Evolutionary conservation across 2,329 filamentous ascomycete genomes (phyloP).

Genomic region (Cyclaneusma minus): DNA sequence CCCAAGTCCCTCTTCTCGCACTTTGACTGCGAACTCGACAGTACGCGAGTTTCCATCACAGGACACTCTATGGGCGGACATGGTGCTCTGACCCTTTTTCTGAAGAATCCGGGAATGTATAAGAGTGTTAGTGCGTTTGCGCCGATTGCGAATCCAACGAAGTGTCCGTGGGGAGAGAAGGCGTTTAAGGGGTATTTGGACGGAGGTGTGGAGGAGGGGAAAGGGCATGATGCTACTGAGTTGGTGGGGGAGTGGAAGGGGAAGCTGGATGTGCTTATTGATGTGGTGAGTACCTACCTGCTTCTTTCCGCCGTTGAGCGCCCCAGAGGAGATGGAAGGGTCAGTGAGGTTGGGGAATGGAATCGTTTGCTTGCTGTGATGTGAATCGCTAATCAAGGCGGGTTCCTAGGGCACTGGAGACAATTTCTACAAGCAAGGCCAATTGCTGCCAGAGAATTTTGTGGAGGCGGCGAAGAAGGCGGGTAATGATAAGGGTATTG

Average conservation of each 20-base stretch:
- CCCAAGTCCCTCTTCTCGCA: conserved; percentile 57
- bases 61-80: conserved; percentile 98
- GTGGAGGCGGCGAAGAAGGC: conserved; percentile 62
- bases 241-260: conserved; percentile 61
- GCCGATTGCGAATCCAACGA: conserved; percentile 72
- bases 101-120: conserved; percentile 84
- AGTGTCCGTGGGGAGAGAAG: conserved; percentile 90
- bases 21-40: conserved; percentile 62
- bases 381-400: background rate
- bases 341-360: too few relatives aligned
- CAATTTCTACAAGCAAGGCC: conserved; percentile 90
- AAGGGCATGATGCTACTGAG: conserved; percentile 83
- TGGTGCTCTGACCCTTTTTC: conserved; percentile 79
- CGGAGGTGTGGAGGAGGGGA: conserved; percentile 59
- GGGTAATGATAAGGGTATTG: conserved; percentile 54
- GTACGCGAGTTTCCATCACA: conserved; percentile 59
- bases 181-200: conserved; percentile 82
- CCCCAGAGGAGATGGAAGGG: background rate
- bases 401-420: conserved; percentile 62
- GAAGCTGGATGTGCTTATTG: conserved; percentile 63
- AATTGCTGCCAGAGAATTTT: conserved; percentile 89
- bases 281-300: conserved; percentile 47
- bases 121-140: conserved; percentile 81
- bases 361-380: too few relatives aligned
- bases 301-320: background rate